Base-by-base conservation (phyloP, 768 basidiomycete genomes). In the Boletus vinaceobasis region DNA sequence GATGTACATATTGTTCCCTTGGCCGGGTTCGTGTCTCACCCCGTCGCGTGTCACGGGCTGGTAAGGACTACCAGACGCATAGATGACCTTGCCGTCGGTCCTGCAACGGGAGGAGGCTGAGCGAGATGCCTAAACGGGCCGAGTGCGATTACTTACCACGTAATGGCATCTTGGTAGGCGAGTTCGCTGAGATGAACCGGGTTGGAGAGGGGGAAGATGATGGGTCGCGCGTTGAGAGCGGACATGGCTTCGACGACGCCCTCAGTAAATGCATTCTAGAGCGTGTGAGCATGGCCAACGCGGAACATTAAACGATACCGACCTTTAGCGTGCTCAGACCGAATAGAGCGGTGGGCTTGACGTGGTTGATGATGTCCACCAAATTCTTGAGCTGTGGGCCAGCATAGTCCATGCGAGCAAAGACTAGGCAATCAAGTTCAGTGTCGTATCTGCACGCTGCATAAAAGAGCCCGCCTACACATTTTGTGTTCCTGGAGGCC, bases 1-100 rank as follows among this genome's bases (percentile, higher is more conserved):
- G 61, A 84, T 82, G 69, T 84, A 85, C 85, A 89, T 86, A 71
- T 90, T 91, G 70, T 91, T 91, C 10, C 88, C 87, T 67, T 91
- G 89, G 0, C 85, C 87, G 1, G 89, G 81, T 57, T 85, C 83
- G 57, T 81, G 73, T 0, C 61, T 56, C 43, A 73, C 78, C 26
- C 80, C 81, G 33, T 78, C 68, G 63, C 72, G 77, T 45, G 75
- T 74, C 43, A 83, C 69, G 3, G 79, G 66, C 17, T 77, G 71
- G 74, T 88, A 91, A 0, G 89, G 89, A 45, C 80, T 82, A 4
- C 89, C 89, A 13, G 83, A 84, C 0, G 88, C 88, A 60, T 86
- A 91, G 54, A 90, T 79, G 29, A 83, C 82, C 19, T 73, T 69
- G 11, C 88, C 88, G 51, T 84, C 71, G 15, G 87, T 82, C 84